Base-by-base conservation (phyloP, 2,329 filamentous ascomycete species). In the Diaporthe citriasiana region DNA sequence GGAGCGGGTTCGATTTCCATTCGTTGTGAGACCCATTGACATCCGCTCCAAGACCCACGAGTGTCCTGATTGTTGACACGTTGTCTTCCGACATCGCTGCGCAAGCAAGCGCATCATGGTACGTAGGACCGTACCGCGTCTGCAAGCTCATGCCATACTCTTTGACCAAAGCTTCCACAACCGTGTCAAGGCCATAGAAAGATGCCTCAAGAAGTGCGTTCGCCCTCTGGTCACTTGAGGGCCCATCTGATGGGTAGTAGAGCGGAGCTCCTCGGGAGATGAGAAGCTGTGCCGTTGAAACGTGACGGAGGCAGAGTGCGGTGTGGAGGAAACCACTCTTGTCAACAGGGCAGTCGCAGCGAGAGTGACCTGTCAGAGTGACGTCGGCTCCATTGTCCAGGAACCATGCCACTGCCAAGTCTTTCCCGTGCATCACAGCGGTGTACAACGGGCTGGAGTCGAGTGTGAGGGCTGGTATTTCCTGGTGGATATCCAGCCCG, bases 251-350 rank as follows among this genome's bases (percentile, higher is more conserved):
- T 1, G 25, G 17, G 38, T 60, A 60, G 5, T 42, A 13, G 3
- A 45, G 57, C 35, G 57, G 57, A 42, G 57, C 57, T 42, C 57
- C 57, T 42, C n/a, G 12, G n/a, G 57, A 42, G 0, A 45, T 42
- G 25, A 60, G 57, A 60, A 60, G 57, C 22, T 19, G 57, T 45
- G 57, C 57, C 15, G 38, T 45, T 3, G 57, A 60, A 25, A n/a
- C n/a, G 13, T 30, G 38, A 2, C 57, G n/a, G n/a, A 12, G 10
- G 57, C 57, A 60, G n/a, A 60, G 0, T 15, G 57, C 57, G 8
- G 38, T 3, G 15, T 60, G 57, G 25, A 60, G 57, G 15, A 60
- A 30, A 15, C 35, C 17, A 30, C n/a, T 30, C 57, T 17, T 13
- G 5, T 1, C 6, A 4, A 25, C 4, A 12, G 0, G 38, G 12